Base-by-base conservation (phyloP, 148 eudicot species). In the Rhododendron mucronatum region DNA sequence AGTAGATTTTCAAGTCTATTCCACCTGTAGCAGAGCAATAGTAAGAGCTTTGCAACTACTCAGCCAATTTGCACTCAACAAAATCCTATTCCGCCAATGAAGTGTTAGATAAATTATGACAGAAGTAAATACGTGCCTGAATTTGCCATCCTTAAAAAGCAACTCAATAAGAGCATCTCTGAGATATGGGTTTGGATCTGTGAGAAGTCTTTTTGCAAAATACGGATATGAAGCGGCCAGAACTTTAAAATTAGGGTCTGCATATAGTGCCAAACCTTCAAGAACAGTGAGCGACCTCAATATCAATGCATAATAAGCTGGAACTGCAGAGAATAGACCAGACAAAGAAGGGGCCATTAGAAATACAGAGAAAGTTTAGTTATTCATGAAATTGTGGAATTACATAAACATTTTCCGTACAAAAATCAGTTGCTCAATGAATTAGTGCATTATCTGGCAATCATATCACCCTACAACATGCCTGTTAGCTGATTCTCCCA, bases 81-180 rank as follows among this genome's bases (percentile, higher is more conserved):
- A 61, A 53, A 82, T 75, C 12, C 78, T 47, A 37, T 53, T 7
- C 26, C 13, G 35, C 26, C 61, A 83, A 55, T 21, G 23, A 83
- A 67, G 78, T 37, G 79, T 35, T 23, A 10, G 21, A 41, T 51
- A 73, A 67, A 71, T 20, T 5, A 82, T 44, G 69, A 85, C n/a
- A 65, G 7, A 67, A 37, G 41, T 59, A 51, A 84, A 81, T 63
- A 80, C 90, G 77, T 88, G 89, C 99, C 99, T 97, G 95, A 97
- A 97, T 86, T 89, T 94, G 77, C 95, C 98, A 85, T 95, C 99
- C 92, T 97, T 97, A 86, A 97, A 97, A 82, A 97, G 92, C 91
- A 97, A 92, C 91, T 97, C 99, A 84, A 97, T 94, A 82, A 97
- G 94, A 87, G 99, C 98, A 91, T 97, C 99, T 93, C 99, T 93